phyloP scores from a whole-genome alignment of 2,329 filamentous ascomycete genomes.

The Ophiocordyceps unilateralis region DNA sequence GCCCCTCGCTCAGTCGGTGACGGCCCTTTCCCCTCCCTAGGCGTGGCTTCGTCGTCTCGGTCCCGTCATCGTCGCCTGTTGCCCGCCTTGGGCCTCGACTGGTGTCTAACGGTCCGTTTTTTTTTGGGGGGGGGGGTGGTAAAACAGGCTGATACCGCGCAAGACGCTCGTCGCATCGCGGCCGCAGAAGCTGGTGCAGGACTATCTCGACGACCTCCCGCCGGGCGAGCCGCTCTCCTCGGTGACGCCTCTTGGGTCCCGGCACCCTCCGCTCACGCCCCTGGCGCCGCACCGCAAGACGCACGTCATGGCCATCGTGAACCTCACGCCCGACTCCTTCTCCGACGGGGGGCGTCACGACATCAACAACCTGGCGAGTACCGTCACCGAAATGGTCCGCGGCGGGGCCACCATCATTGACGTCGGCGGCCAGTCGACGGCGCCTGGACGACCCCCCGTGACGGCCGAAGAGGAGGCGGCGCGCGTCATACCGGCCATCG shows the following conservation, averaged over 20 bases:
- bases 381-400: constrained; percentile 43
- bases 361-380: constrained; percentile 34
- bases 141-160: constrained; percentile 37
- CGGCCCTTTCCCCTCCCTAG: not conserved
- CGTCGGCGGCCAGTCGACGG: constrained; percentile 83
- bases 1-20: constrained; percentile 58
- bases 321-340: constrained; percentile 91
- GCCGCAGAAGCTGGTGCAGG: constrained; percentile 43
- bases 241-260: constrained; percentile 34
- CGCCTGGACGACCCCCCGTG: constrained; percentile 56
- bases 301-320: constrained; percentile 83
- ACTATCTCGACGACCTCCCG: constrained; percentile 43
- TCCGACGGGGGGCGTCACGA: constrained; percentile 66
- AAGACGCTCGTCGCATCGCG: constrained; percentile 32
- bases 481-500: constrained; percentile 66
- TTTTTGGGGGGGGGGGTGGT: no score
- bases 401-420: constrained; percentile 74
- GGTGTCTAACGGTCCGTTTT: not conserved
- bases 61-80: not conserved
- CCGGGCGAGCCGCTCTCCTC: constrained; percentile 34
- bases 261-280: constrained; percentile 36
- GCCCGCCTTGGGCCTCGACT: no score
- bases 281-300: constrained; percentile 44
- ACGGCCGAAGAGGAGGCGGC: constrained; percentile 55
- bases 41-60: not conserved